A percentile compares a stretch with the other conserved stretches of the same genome.
Conservation (phyloP, 768 basidiomycete genomes). For the Suillus variegatus region DNA sequence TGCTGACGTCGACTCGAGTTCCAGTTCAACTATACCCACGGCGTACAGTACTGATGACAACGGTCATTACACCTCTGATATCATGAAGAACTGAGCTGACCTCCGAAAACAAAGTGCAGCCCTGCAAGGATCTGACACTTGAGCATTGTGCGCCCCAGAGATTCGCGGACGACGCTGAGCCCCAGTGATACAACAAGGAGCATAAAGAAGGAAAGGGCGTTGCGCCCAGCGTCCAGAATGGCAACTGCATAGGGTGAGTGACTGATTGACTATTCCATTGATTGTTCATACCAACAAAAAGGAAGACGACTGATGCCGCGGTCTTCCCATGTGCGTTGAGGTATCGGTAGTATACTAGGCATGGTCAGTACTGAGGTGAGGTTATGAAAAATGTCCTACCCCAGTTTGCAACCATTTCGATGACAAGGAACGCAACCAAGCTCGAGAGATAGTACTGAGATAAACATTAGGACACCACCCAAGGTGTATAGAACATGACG, state of each 20-base stretch:
- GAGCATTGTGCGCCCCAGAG: slow-evolving; percentile 81
- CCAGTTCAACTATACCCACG: slow-evolving; percentile 91
- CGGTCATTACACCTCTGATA: background rate
- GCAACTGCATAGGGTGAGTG: slow-evolving; percentile 56
- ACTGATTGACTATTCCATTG: background rate
- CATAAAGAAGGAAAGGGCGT: slow-evolving; percentile 94
- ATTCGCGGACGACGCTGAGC: slow-evolving; percentile 88
- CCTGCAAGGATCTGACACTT: slow-evolving; percentile 79
- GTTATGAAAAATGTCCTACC: slow-evolving; percentile 42
- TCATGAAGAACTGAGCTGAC: slow-evolving; percentile 49
- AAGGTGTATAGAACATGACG: slow-evolving; percentile 15
- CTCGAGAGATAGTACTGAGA: slow-evolving; percentile 87
- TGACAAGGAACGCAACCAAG: slow-evolving; percentile 79
- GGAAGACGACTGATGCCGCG: slow-evolving; percentile 79
- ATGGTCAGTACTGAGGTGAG: slow-evolving; percentile 11
- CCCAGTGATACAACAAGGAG: slow-evolving; percentile 91
- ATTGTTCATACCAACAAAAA: slow-evolving; percentile 75
- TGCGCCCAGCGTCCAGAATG: slow-evolving; percentile 93
- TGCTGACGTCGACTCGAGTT: slow-evolving; percentile 88
- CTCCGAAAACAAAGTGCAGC: slow-evolving; percentile 92
- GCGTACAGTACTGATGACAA: slow-evolving; percentile 74
- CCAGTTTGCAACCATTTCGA: slow-evolving; percentile 95
- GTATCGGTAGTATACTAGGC: slow-evolving; percentile 86
- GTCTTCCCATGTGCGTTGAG: slow-evolving; percentile 84
- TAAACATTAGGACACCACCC: slow-evolving; percentile 6